Evolutionary conservation across 2,329 filamentous ascomycete species (phyloP), one percentile per base, ranked within the genome.

Genomic region (Parastagonospora avenae): DNA sequence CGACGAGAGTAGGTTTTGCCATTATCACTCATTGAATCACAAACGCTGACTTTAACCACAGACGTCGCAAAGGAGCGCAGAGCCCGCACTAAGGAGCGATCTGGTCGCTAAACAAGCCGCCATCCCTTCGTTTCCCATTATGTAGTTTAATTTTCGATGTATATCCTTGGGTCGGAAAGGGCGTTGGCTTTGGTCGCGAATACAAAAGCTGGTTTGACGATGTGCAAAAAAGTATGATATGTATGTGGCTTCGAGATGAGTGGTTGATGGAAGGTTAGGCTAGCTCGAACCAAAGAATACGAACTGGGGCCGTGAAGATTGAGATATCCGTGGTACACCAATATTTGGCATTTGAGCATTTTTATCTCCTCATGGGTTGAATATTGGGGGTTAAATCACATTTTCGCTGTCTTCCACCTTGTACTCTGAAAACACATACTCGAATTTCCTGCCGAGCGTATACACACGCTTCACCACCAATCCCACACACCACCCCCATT

Each of bases 1-100:
- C 76, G 91, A 96, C 74, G 82, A 86, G 79, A 84, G 85, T 88
- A 81, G 75, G 85, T 70, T 16, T 16, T 8, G 7, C 11, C 10
- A 7, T 16, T 4, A 4, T 16, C 10, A 15, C n/a, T 2, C 7
- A 9, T 15, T 7, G 11, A 28, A 15, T 12, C 32, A 14, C 2
- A 15, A 0, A 12, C 14, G 32, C 63, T 66, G 46, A 64, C 19
- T 6, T 5, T 51, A 2, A 15, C 14, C 1, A 42, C 45, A 66
- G 63, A 62, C 35, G 54, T 53, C 28, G 50, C 54, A 52, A 63
- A 65, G 50, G 63, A 66, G 39, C 60, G 66, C 45, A 63, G 67
- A 64, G 59, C 62, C n/a, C 64, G 66, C 36, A 70, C 67, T 6
- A 68, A 61, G 51, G 54, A 57, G 14, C 51, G 67, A 48, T 62